These are phyloP conservation scores for Picea abies DNA, from an alignment of 83 land plant genomes.

Conservation along the genomic window DNA sequence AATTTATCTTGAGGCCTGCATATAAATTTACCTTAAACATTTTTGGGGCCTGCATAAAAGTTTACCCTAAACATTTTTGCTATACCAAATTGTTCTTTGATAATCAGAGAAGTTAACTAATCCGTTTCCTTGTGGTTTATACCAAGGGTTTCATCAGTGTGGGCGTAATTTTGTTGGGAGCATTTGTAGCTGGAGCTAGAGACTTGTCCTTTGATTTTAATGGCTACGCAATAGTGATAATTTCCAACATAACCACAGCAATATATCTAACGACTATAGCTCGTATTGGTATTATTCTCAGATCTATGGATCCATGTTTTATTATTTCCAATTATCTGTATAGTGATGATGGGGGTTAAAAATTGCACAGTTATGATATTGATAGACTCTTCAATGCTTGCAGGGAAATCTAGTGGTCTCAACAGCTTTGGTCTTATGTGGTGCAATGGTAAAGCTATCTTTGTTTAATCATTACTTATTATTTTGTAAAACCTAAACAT, in stretches of 20 bases:
- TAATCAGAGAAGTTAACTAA: constrained; percentile 2
- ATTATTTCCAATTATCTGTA: constrained; percentile 11
- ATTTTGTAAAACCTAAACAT: neutral
- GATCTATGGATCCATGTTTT: constrained; percentile 9
- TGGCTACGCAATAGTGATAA: constrained; percentile 73
- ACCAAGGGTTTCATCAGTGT: constrained; percentile 71
- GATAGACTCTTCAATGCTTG: constrained; percentile 4
- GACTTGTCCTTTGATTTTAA: constrained; percentile 83
- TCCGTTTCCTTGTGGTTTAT: constrained; percentile 11
- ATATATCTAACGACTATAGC: constrained; percentile 81
- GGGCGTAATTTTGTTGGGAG: constrained; percentile 81
- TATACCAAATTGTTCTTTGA: neutral
- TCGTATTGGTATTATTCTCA: constrained; percentile 72
- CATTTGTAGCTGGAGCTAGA: constrained; percentile 85
- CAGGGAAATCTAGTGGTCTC: constrained; percentile 97
- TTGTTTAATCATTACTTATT: neutral
- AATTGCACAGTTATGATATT: neutral
- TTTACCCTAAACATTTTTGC: neutral
- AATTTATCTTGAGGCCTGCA: neutral
- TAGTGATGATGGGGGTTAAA: constrained; percentile 8
- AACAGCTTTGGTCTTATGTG: constrained; percentile 99
- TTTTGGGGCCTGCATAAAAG: neutral
- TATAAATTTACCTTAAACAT: neutral
- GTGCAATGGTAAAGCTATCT: constrained; percentile 80
- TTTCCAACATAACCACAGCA: constrained; percentile 86